Evolutionary conservation across 495 filamentous ascomycete species (phyloP).

Genomic region (Bacidia rubella): DNA sequence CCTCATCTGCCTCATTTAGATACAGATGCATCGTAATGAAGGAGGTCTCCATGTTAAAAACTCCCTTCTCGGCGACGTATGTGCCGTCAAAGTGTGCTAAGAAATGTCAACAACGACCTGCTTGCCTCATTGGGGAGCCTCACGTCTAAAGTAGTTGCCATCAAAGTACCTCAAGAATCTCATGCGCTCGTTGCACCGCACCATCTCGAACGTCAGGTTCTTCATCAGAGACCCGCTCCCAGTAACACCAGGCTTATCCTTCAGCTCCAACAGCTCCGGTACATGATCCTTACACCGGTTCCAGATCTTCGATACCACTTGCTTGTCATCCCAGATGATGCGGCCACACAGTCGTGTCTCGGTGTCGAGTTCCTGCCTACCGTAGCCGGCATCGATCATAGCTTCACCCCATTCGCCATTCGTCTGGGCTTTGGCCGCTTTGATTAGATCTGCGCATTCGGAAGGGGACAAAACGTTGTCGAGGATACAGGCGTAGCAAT

Average conservation of each 20-base stretch:
- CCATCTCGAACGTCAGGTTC: conserved; percentile 41
- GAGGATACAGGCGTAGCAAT: conserved; percentile 42
- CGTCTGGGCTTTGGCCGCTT: conserved; percentile 36
- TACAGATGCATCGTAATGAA: conserved; percentile 75
- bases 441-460: conserved; percentile 45
- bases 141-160: conserved; percentile 61
- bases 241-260: conserved; percentile 29
- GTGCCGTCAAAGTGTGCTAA: conserved; percentile 59
- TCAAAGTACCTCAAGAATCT: conserved; percentile 62
- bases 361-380: conserved; percentile 39
- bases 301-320: conserved; percentile 46
- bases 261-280: conserved; percentile 24
- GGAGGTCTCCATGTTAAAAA: conserved; percentile 34
- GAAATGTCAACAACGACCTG: not conserved
- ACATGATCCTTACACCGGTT: conserved; percentile 27
- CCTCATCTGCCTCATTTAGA: conserved; percentile 41
- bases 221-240: conserved; percentile 33
- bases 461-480: conserved; percentile 45
- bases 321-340: conserved; percentile 54
- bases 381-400: conserved; percentile 52
- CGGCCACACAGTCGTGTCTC: conserved; percentile 53
- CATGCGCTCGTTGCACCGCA: conserved; percentile 57
- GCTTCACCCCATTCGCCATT: conserved; percentile 44
- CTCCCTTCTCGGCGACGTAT: conserved; percentile 41
- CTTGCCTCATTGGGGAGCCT: conserved; percentile 13